phyloP scores from a whole-genome alignment of 163 green algal species.

The Scenedesmus sp. region DNA sequence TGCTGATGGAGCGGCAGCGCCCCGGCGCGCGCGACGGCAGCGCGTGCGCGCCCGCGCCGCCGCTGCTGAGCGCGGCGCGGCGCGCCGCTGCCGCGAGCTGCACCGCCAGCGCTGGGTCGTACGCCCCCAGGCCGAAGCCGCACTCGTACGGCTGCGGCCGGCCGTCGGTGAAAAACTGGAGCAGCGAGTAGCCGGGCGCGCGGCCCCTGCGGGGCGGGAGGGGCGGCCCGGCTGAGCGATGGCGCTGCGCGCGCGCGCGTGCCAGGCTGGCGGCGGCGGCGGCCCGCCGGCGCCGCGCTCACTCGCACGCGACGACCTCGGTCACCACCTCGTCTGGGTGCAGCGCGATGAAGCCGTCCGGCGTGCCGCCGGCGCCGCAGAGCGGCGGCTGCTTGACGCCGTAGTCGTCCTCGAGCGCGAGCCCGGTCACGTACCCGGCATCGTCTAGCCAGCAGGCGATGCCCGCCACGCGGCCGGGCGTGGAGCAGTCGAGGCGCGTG shows the following conservation, averaged over 20 bases:
- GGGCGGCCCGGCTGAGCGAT: too few relatives aligned
- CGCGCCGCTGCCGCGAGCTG: too few relatives aligned
- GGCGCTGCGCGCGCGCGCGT: background rate
- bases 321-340: background rate
- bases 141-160: background rate
- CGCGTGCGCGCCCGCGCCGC: too few relatives aligned
- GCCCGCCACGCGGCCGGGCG: background rate
- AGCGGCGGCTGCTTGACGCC: conserved; percentile 8
- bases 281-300: background rate
- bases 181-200: background rate
- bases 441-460: conserved; percentile 13
- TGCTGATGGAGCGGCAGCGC: background rate
- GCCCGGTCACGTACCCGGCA: background rate
- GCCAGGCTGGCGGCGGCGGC: background rate
- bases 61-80: too few relatives aligned
- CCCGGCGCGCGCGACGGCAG: too few relatives aligned
- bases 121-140: conserved; percentile 5
- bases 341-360: background rate
- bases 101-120: background rate
- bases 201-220: too few relatives aligned
- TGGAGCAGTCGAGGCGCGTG: too few relatives aligned
- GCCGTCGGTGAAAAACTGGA: conserved; percentile 13
- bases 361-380: conserved; percentile 8
- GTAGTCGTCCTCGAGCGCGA: conserved; percentile 26
- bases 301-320: conserved; percentile 6